phyloP scores from a whole-genome alignment of 2,329 filamentous ascomycete genomes.

The Dactylellina leptospora region DNA sequence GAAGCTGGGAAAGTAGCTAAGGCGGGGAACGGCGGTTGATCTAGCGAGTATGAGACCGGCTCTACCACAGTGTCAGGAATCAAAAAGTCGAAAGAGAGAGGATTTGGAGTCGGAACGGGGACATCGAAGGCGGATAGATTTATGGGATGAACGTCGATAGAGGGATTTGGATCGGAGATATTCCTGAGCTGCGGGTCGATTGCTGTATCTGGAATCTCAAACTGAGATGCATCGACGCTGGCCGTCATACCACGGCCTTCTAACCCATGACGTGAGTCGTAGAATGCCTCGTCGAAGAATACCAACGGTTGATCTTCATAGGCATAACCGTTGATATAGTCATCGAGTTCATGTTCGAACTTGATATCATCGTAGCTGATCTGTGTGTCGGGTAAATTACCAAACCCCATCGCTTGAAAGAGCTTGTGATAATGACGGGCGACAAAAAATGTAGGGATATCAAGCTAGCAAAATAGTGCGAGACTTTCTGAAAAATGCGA shows the following conservation, averaged over 20 bases:
- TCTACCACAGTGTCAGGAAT: no score
- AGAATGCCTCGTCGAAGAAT: constrained; percentile 42
- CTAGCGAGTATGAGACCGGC: no score
- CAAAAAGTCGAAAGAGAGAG: no score
- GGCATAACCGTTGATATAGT: constrained; percentile 36
- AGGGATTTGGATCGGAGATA: neutral
- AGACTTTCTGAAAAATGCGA: no score
- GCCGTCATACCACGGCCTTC: neutral
- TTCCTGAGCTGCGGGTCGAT: constrained; percentile 38
- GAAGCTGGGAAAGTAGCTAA: neutral
- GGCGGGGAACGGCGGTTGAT: neutral
- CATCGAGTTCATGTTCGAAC: constrained; percentile 35
- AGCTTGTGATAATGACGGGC: no score
- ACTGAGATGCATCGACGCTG: neutral
- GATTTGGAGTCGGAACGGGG: neutral
- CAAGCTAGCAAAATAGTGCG: no score
- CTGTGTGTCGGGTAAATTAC: neutral
- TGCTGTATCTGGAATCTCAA: constrained; percentile 16
- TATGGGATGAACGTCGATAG: no score
- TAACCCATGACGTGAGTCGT: neutral
- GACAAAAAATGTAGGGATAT: no score
- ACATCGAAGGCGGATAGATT: neutral
- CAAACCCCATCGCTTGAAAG: constrained; percentile 22
- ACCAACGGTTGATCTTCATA: constrained; percentile 4
- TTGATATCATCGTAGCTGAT: constrained; percentile 14